Conservation (phyloP, 164 flowering plant genomes). For the Chimonanthus praecox region DNA sequence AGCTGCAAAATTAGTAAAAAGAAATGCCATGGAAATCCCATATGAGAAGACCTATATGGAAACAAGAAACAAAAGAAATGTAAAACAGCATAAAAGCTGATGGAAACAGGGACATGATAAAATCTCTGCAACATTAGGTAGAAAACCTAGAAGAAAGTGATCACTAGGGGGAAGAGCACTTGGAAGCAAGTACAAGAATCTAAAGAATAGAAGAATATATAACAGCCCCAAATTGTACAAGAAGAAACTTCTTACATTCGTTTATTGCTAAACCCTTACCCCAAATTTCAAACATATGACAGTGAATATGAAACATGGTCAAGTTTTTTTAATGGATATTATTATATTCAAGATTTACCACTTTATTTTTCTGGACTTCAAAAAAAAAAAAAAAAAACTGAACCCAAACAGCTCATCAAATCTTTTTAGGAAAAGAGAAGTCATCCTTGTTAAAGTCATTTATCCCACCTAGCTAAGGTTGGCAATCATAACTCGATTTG, state of each 20-base stretch:
- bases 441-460: no score
- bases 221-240: not conserved
- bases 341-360: no score
- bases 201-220: not conserved
- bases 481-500: no score
- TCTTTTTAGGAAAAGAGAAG: not conserved
- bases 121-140: not conserved
- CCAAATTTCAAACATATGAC: not conserved
- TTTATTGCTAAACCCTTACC: not conserved
- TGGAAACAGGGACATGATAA: not conserved
- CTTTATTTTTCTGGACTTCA: not conserved
- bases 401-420: not conserved
- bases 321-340: no score
- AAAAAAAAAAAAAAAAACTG: not conserved
- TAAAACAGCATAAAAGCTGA: not conserved
- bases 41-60: not conserved
- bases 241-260: not conserved
- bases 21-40: not conserved
- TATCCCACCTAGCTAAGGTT: no score
- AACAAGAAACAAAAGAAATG: no score
- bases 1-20: not conserved
- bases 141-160: not conserved
- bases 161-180: not conserved
- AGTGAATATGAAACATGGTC: not conserved
- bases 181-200: not conserved